These are phyloP conservation scores for Elaeis guineensis DNA, from an alignment of 176 grass and related monocot species.

Conservation along the genomic window DNA sequence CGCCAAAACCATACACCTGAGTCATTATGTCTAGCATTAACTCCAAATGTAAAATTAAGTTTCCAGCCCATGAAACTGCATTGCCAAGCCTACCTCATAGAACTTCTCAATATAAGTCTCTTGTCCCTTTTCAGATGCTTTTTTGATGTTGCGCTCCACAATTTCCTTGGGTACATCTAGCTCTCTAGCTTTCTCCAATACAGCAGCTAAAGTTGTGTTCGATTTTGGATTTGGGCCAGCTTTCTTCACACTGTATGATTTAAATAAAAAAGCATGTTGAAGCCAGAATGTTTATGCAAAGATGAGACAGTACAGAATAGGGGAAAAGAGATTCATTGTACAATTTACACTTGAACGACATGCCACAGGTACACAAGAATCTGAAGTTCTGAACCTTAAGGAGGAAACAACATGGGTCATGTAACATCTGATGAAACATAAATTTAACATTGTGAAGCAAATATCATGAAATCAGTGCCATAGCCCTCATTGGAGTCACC, in stretches of 20 bases:
- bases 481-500: too few species aligned
- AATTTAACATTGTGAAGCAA: too few species aligned
- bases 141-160: slow-evolving; percentile 95
- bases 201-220: slow-evolving; percentile 66
- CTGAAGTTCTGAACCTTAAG: too few species aligned
- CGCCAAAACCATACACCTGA: slow-evolving; percentile 95
- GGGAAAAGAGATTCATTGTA: not conserved
- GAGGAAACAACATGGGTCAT: too few species aligned
- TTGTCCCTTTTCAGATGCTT: slow-evolving; percentile 89
- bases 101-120: slow-evolving; percentile 90
- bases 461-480: too few species aligned
- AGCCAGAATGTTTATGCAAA: slow-evolving; percentile 1
- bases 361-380: too few species aligned
- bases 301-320: not conserved
- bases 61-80: slow-evolving; percentile 8
- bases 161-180: slow-evolving; percentile 89
- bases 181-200: slow-evolving; percentile 80
- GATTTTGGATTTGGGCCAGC: slow-evolving; percentile 70
- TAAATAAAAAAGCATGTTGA: not conserved
- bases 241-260: slow-evolving; percentile 68
- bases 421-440: too few species aligned
- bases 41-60: not conserved
- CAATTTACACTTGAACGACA: too few species aligned
- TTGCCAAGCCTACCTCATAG: slow-evolving; percentile 55
- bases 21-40: not conserved